A percentile compares a stretch with the other conserved stretches of the same genome.
Conservation (phyloP, 805 yeast species). For the Komagataella kurtzmanii region DNA sequence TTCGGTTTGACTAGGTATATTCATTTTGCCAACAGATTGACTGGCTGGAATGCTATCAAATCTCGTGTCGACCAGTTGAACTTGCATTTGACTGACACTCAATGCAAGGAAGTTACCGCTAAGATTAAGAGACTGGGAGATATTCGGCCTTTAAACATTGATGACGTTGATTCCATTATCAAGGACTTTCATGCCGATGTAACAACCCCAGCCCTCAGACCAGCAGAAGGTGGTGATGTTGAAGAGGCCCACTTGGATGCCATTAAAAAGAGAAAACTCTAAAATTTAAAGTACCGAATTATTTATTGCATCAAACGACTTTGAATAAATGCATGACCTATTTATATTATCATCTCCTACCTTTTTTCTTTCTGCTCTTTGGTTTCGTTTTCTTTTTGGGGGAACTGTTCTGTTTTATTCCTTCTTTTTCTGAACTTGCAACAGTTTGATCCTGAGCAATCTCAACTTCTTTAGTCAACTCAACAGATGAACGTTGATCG, state of each 20-base stretch:
- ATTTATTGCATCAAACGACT: neutral
- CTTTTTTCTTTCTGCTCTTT: neutral
- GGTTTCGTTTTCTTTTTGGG: neutral
- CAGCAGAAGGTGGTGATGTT: constrained; percentile 18
- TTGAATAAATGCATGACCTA: constrained; percentile 1
- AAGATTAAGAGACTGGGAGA: constrained; percentile 93
- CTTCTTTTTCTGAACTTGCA: neutral
- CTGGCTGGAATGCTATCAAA: constrained; percentile 99
- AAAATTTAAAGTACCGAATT: constrained; percentile 3
- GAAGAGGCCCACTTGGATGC: constrained; percentile 14
- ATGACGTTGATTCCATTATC: constrained; percentile 94
- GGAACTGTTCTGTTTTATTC: neutral
- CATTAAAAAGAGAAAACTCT: constrained; percentile 19
- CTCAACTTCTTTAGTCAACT: neutral
- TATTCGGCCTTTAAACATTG: constrained; percentile 85
- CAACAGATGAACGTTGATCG: neutral
- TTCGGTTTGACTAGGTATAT: constrained; percentile 93
- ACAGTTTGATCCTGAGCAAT: neutral
- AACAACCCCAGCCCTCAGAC: constrained; percentile 34
- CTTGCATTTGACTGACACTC: constrained; percentile 78
- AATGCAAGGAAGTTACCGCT: constrained; percentile 86
- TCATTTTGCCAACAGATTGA: constrained; percentile 94
- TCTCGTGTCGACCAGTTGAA: constrained; percentile 96
- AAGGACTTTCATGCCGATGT: constrained; percentile 82
- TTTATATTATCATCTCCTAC: neutral